These are phyloP conservation scores for Sugiyamaella mastotermitis DNA, from an alignment of 805 yeast species.

Conservation along the genomic window DNA sequence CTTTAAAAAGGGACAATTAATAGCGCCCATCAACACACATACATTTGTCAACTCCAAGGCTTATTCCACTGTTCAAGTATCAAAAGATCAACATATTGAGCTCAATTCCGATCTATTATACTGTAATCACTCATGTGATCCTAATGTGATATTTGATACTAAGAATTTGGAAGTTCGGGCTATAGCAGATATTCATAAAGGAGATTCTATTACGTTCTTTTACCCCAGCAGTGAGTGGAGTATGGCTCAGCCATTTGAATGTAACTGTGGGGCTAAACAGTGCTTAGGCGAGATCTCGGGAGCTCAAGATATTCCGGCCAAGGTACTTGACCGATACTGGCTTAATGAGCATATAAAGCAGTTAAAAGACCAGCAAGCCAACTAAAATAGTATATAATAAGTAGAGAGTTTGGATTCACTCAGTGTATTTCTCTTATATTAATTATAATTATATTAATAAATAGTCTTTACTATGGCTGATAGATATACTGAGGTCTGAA, in stretches of 20 bases:
- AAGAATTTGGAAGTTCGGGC: constrained; percentile 7
- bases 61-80: constrained; percentile 9
- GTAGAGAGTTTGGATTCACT: too few relatives aligned
- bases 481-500: too few relatives aligned
- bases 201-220: constrained; percentile 8
- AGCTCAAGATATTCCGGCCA: not conserved
- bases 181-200: constrained; percentile 3
- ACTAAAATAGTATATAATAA: too few relatives aligned
- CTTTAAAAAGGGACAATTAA: not conserved
- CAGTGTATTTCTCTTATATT: too few relatives aligned
- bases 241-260: constrained; percentile 10
- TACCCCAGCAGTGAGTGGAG: constrained; percentile 11
- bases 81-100: constrained; percentile 5
- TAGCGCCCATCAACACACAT: constrained; percentile 4
- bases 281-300: constrained; percentile 7
- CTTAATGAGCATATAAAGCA: constrained; percentile 5
- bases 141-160: constrained; percentile 8
- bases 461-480: too few relatives aligned
- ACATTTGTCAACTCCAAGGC: constrained; percentile 4
- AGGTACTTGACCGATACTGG: constrained; percentile 4
- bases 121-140: constrained; percentile 11
- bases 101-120: constrained; percentile 8
- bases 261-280: constrained; percentile 1
- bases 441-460: too few relatives aligned
- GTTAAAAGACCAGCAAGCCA: not conserved